Conservation (phyloP, 192 early-diverging fungal genomes). For the Coemansia sp. region DNA sequence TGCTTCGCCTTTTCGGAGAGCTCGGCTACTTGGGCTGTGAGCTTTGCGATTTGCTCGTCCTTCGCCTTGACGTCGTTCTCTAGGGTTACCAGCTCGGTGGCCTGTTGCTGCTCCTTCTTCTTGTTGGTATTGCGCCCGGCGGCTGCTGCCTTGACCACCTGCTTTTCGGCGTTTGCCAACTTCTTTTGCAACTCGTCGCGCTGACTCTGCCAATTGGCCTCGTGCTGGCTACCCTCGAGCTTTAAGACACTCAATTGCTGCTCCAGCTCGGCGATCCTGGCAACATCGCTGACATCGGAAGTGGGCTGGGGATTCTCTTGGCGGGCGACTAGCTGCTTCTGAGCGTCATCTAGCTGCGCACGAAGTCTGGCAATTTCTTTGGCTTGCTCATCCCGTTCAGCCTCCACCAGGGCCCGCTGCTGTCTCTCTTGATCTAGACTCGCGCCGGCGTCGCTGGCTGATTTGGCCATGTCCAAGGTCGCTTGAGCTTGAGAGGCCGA, state of each 20-base stretch:
- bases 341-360: slow-evolving; percentile 7
- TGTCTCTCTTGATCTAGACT: slow-evolving; percentile 26
- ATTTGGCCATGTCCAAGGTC: neutral
- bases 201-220: slow-evolving; percentile 26
- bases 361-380: slow-evolving; percentile 25
- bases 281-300: neutral
- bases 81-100: slow-evolving; percentile 26
- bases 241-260: slow-evolving; percentile 24
- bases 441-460: neutral
- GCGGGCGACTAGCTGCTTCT: slow-evolving; percentile 10
- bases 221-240: slow-evolving; percentile 13
- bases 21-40: slow-evolving; percentile 66
- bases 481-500: slow-evolving; percentile 5
- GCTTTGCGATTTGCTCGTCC: slow-evolving; percentile 49
- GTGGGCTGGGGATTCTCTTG: neutral
- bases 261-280: slow-evolving; percentile 32
- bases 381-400: slow-evolving; percentile 19
- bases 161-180: slow-evolving; percentile 50
- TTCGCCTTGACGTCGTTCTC: slow-evolving; percentile 23
- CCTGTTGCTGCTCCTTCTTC: slow-evolving; percentile 55
- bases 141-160: slow-evolving; percentile 49
- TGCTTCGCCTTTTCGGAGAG: slow-evolving; percentile 39
- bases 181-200: slow-evolving; percentile 45
- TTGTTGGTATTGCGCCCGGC: slow-evolving; percentile 49
- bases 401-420: slow-evolving; percentile 18